A percentile compares a stretch with the other conserved stretches of the same genome.
phyloP scores from a whole-genome alignment of 2,329 filamentous ascomycete genomes.

The Exutisphaerella laricina region DNA sequence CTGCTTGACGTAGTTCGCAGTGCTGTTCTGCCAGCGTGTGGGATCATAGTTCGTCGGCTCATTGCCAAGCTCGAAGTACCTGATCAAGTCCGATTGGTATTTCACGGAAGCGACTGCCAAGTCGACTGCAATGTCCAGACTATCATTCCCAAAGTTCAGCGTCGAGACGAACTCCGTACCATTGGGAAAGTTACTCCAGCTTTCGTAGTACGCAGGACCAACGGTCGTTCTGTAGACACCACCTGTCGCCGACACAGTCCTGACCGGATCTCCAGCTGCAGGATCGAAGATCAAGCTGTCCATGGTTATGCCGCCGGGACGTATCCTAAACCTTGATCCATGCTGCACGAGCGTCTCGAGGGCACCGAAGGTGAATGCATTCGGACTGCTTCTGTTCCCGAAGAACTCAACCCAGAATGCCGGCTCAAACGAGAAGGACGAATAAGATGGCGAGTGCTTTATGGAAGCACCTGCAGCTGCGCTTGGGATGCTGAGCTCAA shows the following conservation, averaged over 20 bases:
- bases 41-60: conserved; percentile 29
- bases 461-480: conserved; percentile 24
- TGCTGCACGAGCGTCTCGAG: conserved; percentile 25
- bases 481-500: conserved; percentile 13
- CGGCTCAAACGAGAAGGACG: conserved; percentile 29
- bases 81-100: conserved; percentile 23
- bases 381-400: conserved; percentile 24
- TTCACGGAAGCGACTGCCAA: conserved; percentile 28
- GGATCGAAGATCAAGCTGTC: conserved; percentile 29
- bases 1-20: conserved; percentile 27
- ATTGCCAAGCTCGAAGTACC: conserved; percentile 30
- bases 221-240: conserved; percentile 30
- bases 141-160: conserved; percentile 30
- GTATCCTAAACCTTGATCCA: conserved; percentile 26
- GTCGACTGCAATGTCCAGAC: conserved; percentile 25
- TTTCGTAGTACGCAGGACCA: conserved; percentile 28
- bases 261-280: conserved; percentile 21
- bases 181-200: conserved; percentile 30
- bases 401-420: conserved; percentile 33
- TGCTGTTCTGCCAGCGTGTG: conserved; percentile 24
- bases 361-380: conserved; percentile 26
- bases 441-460: conserved; percentile 23
- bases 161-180: conserved; percentile 29
- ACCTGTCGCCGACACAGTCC: conserved; percentile 24
- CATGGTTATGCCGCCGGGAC: conserved; percentile 31